Evolutionary conservation across 352 stramenopile species (phyloP).

Genomic region (Phytophthora hibernalis): DNA sequence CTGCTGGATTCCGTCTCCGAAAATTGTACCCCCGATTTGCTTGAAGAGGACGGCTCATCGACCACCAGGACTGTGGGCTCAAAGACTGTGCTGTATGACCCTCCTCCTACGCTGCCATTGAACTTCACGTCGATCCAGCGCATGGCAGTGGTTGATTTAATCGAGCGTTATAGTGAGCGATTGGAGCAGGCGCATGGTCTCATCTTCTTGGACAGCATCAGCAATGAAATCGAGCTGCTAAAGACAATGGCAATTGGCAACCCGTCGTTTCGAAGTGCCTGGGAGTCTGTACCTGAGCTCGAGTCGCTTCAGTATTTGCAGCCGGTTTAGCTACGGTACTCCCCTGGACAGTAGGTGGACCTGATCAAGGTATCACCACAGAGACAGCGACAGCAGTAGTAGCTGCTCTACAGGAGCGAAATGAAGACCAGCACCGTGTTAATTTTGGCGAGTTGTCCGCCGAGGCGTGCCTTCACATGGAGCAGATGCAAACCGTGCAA

Average conservation of each 20-base stretch:
- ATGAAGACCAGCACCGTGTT: slow-evolving; percentile 11
- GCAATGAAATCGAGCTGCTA: slow-evolving; percentile 8
- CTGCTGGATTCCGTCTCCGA: background rate
- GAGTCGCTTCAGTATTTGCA: background rate
- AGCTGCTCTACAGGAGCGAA: slow-evolving; percentile 3
- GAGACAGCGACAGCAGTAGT: background rate
- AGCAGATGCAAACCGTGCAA: background rate
- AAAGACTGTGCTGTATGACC: slow-evolving; percentile 3
- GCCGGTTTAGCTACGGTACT: slow-evolving; percentile 6
- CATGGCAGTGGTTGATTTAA: slow-evolving; percentile 10
- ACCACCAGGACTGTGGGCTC: background rate
- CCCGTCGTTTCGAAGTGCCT: slow-evolving; percentile 5
- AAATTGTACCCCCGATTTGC: background rate
- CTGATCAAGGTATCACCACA: background rate
- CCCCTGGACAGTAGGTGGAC: background rate
- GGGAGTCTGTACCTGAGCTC: slow-evolving; percentile 7
- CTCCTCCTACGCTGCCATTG: slow-evolving; percentile 8
- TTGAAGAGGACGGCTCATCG: background rate
- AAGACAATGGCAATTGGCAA: background rate
- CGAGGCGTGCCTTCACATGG: slow-evolving; percentile 7
- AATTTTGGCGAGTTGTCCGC: slow-evolving; percentile 5
- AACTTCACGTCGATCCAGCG: slow-evolving; percentile 9
- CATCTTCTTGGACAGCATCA: slow-evolving; percentile 11
- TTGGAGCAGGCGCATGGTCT: slow-evolving; percentile 12
- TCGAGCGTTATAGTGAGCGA: slow-evolving; percentile 6